phyloP scores from a whole-genome alignment of 2,329 filamentous ascomycete genomes.

The Zasmidium angulare region DNA sequence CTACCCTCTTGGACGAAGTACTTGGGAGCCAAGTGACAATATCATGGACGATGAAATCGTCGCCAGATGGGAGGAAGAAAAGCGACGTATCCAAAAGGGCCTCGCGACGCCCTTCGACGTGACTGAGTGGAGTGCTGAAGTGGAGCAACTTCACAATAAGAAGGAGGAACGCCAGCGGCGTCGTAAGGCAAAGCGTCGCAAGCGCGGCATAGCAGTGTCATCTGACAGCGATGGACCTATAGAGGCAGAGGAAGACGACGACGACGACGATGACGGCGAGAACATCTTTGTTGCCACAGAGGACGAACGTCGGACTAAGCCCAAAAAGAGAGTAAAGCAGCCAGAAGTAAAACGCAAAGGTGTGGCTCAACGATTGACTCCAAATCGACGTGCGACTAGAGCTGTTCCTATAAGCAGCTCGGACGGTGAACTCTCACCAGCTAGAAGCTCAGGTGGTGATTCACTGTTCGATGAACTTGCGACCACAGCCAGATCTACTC shows the following conservation, averaged over 20 bases:
- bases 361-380: slow-evolving; percentile 22
- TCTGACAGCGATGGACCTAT: slow-evolving; percentile 7
- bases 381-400: not conserved
- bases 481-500: not conserved
- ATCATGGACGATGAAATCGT: slow-evolving; percentile 17
- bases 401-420: slow-evolving; percentile 9
- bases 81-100: slow-evolving; percentile 18
- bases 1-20: slow-evolving; percentile 27
- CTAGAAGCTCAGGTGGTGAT: slow-evolving; percentile 9
- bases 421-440: slow-evolving; percentile 2
- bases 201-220: slow-evolving; percentile 14
- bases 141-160: slow-evolving; percentile 9
- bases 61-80: slow-evolving; percentile 24
- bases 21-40: slow-evolving; percentile 32
- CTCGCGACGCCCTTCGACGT: slow-evolving; percentile 24
- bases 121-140: slow-evolving; percentile 20
- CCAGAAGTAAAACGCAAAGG: slow-evolving; percentile 19
- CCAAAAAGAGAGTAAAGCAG: slow-evolving; percentile 1
- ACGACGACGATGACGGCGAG: slow-evolving; percentile 12
- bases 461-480: slow-evolving; percentile 13
- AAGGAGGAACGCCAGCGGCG: slow-evolving; percentile 16
- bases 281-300: not conserved
- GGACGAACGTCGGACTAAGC: not conserved
- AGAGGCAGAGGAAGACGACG: too few species aligned
- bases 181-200: slow-evolving; percentile 29